phyloP scores from a whole-genome alignment of 225 moss, liverwort and hornwort genomes.

The Asterella californica region DNA sequence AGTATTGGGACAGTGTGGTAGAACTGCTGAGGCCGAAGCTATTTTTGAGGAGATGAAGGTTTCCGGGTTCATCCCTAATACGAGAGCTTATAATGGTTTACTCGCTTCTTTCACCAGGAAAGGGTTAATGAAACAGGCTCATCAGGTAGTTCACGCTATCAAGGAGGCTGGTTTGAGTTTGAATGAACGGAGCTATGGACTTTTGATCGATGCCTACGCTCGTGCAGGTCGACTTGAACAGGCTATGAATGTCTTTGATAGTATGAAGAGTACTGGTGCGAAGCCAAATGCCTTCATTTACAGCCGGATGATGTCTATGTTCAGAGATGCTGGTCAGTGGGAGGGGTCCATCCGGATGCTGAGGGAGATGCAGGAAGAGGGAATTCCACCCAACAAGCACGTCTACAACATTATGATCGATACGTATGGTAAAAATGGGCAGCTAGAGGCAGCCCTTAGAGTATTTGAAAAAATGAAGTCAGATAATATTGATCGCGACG shows the following conservation, averaged over 20 bases:
- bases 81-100: constrained; percentile 68
- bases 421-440: constrained; percentile 81
- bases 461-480: constrained; percentile 66
- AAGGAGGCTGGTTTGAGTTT: constrained; percentile 35
- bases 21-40: constrained; percentile 67
- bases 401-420: constrained; percentile 93
- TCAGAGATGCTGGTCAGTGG: constrained; percentile 87
- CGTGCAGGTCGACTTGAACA: constrained; percentile 70
- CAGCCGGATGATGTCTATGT: constrained; percentile 79
- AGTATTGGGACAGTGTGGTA: constrained; percentile 52
- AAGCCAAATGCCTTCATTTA: constrained; percentile 85
- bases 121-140: constrained; percentile 57
- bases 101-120: constrained; percentile 61
- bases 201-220: constrained; percentile 85
- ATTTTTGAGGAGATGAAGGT: constrained; percentile 83
- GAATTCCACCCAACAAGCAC: constrained; percentile 67
- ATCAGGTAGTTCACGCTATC: constrained; percentile 27
- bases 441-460: constrained; percentile 61
- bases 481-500: constrained; percentile 65
- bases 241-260: constrained; percentile 51
- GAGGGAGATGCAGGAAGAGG: constrained; percentile 67
- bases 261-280: constrained; percentile 59
- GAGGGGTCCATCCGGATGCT: constrained; percentile 52
- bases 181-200: constrained; percentile 70
- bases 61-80: constrained; percentile 43